These are phyloP conservation scores for Haplosporangium gracile DNA, from an alignment of 192 early-diverging fungal genomes.

Conservation along the genomic window DNA sequence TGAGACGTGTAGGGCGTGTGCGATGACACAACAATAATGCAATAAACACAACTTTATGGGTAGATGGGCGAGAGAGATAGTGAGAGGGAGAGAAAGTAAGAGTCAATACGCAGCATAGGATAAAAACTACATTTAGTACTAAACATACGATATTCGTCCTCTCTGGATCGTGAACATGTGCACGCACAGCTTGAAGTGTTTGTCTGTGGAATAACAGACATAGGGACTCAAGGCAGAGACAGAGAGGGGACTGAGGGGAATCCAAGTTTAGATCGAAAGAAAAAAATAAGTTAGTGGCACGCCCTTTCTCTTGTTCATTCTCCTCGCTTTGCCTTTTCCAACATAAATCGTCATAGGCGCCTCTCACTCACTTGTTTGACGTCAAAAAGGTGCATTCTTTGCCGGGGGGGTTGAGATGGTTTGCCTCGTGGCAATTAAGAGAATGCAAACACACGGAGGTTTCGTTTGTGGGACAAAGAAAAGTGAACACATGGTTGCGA, in stretches of 20 bases:
- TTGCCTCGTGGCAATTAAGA: constrained; percentile 4
- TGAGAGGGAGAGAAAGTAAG: neutral
- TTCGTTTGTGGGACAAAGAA: neutral
- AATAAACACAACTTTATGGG: neutral
- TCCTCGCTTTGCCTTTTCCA: neutral
- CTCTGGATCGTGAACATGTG: neutral
- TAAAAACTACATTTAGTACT: neutral
- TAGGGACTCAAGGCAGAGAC: neutral
- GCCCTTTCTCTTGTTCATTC: neutral
- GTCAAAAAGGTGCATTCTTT: too few species aligned
- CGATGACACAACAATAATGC: neutral
- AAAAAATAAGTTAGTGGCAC: neutral
- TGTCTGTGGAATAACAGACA: neutral
- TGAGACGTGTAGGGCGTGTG: neutral
- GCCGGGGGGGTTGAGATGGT: too few species aligned
- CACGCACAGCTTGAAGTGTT: constrained; percentile 10
- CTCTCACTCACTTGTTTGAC: too few species aligned
- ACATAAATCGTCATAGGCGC: neutral
- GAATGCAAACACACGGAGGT: neutral
- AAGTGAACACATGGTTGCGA: neutral
- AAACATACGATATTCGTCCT: neutral
- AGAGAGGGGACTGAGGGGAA: neutral
- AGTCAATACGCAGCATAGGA: neutral
- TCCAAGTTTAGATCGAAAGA: neutral
- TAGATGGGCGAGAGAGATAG: neutral